Evolutionary conservation across 2,329 filamentous ascomycete species (phyloP).

Genomic region (Graphium sp.): DNA sequence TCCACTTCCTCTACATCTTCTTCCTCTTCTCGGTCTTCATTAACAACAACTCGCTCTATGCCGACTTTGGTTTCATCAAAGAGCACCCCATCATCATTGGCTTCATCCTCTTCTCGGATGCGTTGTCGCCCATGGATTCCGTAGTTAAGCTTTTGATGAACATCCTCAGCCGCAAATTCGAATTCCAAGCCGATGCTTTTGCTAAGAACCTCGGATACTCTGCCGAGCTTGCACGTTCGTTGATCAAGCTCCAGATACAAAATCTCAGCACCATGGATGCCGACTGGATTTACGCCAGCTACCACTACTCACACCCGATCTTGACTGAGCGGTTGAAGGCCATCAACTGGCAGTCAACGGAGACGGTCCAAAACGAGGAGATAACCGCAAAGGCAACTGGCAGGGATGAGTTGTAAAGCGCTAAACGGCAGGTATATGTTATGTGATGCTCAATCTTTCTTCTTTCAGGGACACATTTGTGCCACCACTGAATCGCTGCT

Average conservation of each 20-base stretch:
- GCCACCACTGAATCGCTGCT: too few relatives aligned
- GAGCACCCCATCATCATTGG: slow-evolving; percentile 88
- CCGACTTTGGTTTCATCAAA: slow-evolving; percentile 73
- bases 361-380: slow-evolving; percentile 23
- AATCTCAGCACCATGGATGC: slow-evolving; percentile 98
- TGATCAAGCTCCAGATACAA: slow-evolving; percentile 96
- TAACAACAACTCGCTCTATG: slow-evolving; percentile 82
- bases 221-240: slow-evolving; percentile 63
- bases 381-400: slow-evolving; percentile 52
- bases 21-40: slow-evolving; percentile 93
- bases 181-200: slow-evolving; percentile 92
- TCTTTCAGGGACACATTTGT: too few relatives aligned
- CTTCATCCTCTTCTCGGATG: slow-evolving; percentile 93
- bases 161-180: slow-evolving; percentile 81
- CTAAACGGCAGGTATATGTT: too few relatives aligned
- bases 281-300: slow-evolving; percentile 95
- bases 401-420: slow-evolving; percentile 53
- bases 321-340: slow-evolving; percentile 84
- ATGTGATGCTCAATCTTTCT: too few relatives aligned
- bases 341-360: slow-evolving; percentile 63
- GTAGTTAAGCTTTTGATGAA: slow-evolving; percentile 93
- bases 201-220: slow-evolving; percentile 73
- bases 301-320: slow-evolving; percentile 97
- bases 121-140: slow-evolving; percentile 88
- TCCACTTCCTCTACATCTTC: slow-evolving; percentile 94